Evolutionary conservation across 2,329 filamentous ascomycete species (phyloP).

Genomic region (Mycogone perniciosa): DNA sequence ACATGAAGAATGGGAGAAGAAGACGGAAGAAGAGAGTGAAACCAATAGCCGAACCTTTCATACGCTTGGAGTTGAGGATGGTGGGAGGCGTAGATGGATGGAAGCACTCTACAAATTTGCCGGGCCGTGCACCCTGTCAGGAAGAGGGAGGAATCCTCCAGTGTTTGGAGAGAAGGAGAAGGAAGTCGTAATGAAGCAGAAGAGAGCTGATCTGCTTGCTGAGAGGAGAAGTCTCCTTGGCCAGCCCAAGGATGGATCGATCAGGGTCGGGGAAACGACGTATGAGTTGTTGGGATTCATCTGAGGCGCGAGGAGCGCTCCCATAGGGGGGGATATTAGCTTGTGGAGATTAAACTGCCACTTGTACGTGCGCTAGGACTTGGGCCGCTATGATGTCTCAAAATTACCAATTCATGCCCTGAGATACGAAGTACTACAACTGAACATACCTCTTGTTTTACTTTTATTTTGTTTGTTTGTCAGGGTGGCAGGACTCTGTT

Average conservation of each 20-base stretch:
- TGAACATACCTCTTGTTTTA: too few species aligned
- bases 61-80: slow-evolving; percentile 45
- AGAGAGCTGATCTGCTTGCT: neutral
- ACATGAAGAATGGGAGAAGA: slow-evolving; percentile 41
- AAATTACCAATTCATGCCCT: too few species aligned
- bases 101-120: slow-evolving; percentile 40
- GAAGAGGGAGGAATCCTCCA: slow-evolving; percentile 31
- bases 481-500: neutral
- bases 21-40: slow-evolving; percentile 25
- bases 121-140: slow-evolving; percentile 40
- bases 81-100: slow-evolving; percentile 43
- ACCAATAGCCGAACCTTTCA: slow-evolving; percentile 40
- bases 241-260: neutral
- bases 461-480: neutral
- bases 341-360: too few species aligned
- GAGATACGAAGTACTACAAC: too few species aligned
- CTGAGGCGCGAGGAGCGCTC: neutral
- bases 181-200: neutral
- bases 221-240: neutral
- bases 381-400: too few species aligned
- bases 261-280: neutral
- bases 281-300: neutral
- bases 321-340: too few species aligned
- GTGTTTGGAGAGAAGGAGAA: neutral
- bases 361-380: too few species aligned